Conservation (phyloP, 1,284 basidiomycete species). For the Tetrapyrgos nigripes region DNA sequence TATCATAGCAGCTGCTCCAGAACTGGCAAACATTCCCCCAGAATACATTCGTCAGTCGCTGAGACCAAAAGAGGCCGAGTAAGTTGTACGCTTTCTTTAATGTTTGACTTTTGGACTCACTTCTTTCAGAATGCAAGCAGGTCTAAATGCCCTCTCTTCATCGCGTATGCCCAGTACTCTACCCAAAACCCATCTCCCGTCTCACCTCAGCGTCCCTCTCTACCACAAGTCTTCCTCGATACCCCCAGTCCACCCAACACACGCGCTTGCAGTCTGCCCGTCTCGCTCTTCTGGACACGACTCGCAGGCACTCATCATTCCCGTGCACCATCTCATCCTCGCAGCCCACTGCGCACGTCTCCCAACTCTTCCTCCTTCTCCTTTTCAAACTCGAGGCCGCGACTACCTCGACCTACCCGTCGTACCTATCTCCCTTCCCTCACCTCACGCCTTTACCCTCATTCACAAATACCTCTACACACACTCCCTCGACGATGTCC, state of each 20-base stretch:
- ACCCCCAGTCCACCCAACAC: slow-evolving; percentile 54
- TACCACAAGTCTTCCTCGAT: slow-evolving; percentile 37
- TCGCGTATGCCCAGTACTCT: slow-evolving; percentile 57
- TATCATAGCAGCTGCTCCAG: slow-evolving; percentile 59
- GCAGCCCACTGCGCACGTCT: slow-evolving; percentile 65
- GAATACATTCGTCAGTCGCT: slow-evolving; percentile 66
- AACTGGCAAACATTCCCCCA: slow-evolving; percentile 58
- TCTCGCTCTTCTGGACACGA: slow-evolving; percentile 46
- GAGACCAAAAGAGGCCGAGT: slow-evolving; percentile 56
- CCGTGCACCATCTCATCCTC: slow-evolving; percentile 63
- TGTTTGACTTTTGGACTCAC: slow-evolving; percentile 19
- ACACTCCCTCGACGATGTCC: slow-evolving; percentile 57
- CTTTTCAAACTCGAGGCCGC: slow-evolving; percentile 18
- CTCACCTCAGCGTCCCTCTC: slow-evolving; percentile 50
- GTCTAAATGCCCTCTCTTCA: slow-evolving; percentile 51
- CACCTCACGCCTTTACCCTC: slow-evolving; percentile 68
- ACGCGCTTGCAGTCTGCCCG: slow-evolving; percentile 60
- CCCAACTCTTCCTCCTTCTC: slow-evolving; percentile 54
- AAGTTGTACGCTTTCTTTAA: slow-evolving; percentile 31
- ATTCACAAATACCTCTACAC: slow-evolving; percentile 72
- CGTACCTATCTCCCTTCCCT: slow-evolving; percentile 70
- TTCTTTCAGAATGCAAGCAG: slow-evolving; percentile 55
- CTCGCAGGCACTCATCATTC: slow-evolving; percentile 47
- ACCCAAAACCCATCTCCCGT: slow-evolving; percentile 53
- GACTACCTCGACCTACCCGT: slow-evolving; percentile 53